Evolutionary conservation across 257 asterid species (phyloP), one percentile per base, ranked within the genome.

Genomic region (Lycium barbarum): DNA sequence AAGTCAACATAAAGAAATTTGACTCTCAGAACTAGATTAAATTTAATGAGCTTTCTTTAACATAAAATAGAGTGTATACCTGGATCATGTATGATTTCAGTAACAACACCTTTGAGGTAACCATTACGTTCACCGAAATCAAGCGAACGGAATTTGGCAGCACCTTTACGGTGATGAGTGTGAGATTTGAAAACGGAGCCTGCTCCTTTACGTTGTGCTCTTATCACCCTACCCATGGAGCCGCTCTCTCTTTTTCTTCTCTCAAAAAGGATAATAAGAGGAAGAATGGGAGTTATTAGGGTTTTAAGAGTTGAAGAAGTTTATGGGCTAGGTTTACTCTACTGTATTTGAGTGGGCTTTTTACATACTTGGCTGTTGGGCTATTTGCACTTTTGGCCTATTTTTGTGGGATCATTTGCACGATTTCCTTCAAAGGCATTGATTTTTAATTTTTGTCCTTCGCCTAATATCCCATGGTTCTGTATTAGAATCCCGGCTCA

Each of bases 121-220:
- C 93, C 92, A 47, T 91, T 91, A 72, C 93, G 91, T 88, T 91
- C 93, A 81, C 92, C 93, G 86, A 88, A 91, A 53, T 91, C 93
- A 70, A 89, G 92, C 55, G 92, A 86, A 22, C 93, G 91, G 89
- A 91, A 88, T 0, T 91, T 83, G 51, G 92, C 92, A 7, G 92
- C 92, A n/a, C 93, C 93, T 83, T 91, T 91, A 6, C 92, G 90
- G 91, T 89, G 93, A 85, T 91, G 93, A 6, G 93, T 91, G 89
- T 91, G 92, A 86, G 93, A 91, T 83, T 88, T 89, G 93, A 91
- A 91, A 4, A 89, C 90, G 68, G 92, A 89, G 0, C 91, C 91
- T 0, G 93, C 92, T 84, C 93, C 93, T 87, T 91, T 91, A 88
- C 93, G 92, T 84, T 91, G 93, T 8, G 93, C 90, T 0, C 92